Evolutionary conservation across 1,139 yeast genomes (phyloP).

Genomic region (Geotrichum carabidarum): DNA sequence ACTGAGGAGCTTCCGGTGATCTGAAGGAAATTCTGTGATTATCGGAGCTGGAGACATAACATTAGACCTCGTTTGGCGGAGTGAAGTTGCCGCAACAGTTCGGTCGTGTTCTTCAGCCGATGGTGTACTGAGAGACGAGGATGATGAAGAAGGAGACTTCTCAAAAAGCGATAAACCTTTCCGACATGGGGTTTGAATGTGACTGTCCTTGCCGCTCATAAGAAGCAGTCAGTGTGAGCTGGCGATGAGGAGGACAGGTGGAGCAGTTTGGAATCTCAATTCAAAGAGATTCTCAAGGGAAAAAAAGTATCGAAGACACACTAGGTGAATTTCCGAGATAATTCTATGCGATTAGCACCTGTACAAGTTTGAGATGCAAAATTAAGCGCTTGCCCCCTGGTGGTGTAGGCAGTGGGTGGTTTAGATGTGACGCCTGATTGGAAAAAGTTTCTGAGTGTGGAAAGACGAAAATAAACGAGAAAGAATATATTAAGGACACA

Average conservation of each 20-base stretch:
- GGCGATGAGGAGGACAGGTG: not conserved
- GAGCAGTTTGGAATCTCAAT: no score
- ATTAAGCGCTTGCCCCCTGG: no score
- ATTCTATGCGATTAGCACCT: no score
- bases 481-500: no score
- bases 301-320: no score
- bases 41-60: not conserved
- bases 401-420: no score
- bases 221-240: not conserved
- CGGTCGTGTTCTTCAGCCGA: not conserved
- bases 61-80: not conserved
- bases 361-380: no score
- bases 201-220: not conserved
- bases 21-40: not conserved
- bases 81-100: not conserved
- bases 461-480: no score
- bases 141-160: conserved; percentile 1
- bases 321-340: no score
- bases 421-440: no score
- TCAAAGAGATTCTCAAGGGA: no score
- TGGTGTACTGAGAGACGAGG: conserved; percentile 2
- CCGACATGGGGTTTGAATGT: not conserved
- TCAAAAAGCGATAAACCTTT: not conserved
- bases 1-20: conserved; percentile 1
- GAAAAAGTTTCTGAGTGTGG: no score